A percentile compares a stretch with the other conserved stretches of the same genome.
These are phyloP conservation scores for Ceratonia siliqua DNA, from an alignment of 306 rosid species.

Conservation along the genomic window DNA sequence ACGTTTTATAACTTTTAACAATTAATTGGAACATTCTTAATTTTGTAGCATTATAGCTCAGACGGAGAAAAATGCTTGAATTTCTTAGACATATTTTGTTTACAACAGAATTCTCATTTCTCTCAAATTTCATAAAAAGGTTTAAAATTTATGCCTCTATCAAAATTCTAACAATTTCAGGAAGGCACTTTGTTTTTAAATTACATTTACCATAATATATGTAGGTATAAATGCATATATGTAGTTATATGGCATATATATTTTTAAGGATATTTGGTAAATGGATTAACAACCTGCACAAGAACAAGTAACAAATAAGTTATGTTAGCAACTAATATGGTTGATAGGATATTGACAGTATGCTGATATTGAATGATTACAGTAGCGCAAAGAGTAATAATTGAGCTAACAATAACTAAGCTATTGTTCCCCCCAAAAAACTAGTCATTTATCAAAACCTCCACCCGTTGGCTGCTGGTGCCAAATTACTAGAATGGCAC, in stretches of 20 bases:
- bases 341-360: conserved; percentile 10
- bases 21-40: neutral
- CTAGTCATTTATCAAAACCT: neutral
- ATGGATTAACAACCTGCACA: conserved; percentile 96
- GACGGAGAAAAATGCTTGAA: neutral
- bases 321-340: conserved; percentile 34
- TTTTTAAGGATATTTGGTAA: conserved; percentile 88
- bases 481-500: too few relatives aligned
- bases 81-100: neutral
- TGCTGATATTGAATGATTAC: neutral
- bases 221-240: neutral
- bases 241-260: neutral
- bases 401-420: neutral
- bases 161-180: neutral
- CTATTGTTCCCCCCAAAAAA: neutral
- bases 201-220: neutral
- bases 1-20: neutral
- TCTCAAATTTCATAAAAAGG: neutral
- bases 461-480: too few relatives aligned
- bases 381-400: neutral
- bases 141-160: neutral
- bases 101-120: neutral
- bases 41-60: neutral
- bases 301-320: conserved; percentile 19
- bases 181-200: neutral